Base-by-base conservation (phyloP, 176 grass and related monocot genomes). In the Phoenix roebelenii region DNA sequence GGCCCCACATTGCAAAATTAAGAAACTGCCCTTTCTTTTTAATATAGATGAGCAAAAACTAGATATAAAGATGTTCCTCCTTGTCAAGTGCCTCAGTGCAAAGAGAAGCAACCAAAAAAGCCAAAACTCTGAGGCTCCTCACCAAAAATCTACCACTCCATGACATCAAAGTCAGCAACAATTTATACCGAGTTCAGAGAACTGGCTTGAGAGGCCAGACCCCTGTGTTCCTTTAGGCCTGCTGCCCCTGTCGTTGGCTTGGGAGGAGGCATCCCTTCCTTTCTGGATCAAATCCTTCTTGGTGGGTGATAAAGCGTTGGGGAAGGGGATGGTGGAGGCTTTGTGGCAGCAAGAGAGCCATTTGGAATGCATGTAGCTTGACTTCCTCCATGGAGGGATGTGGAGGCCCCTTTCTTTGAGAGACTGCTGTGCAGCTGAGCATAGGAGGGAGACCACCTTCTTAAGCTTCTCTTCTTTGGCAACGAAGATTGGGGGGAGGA, bases 371-470 rank as follows among this genome's bases (percentile, higher is more conserved):
- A 85, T 82, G 78, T 89, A 89, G 63, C 74, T 65, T 15, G 78
- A 66, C 65, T 48, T 63, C 78, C 86, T 70, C 86, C 86, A 89
- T 60, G 86, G 86, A 51, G 86, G 86, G 74, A 89, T 69, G 56
- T 89, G 78, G 48, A 89, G 74, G 6, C 86, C 86, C 59, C 82
- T 85, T 73, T 89, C 86, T 17, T 58, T 79, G 22, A 89, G 78
- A 18, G 86, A 89, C 65, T 75, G 66, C 70, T 81, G 74, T 30
- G 74, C 75, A 9, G 82, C 78, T 16, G 54, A 23, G 71, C 78
- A 89, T 3, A 89, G 82, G 52, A 89, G 74, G 26, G 73, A 30
- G 65, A 89, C 82, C n/a, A 79, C 77, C 71, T 69, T 75, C 49
- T 73, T 79, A 26, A 89, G 81, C 77, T 56, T 82, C 7, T 63